Conservation (phyloP, 768 basidiomycete species). For the Cystobasidiopsis lactophilus region DNA sequence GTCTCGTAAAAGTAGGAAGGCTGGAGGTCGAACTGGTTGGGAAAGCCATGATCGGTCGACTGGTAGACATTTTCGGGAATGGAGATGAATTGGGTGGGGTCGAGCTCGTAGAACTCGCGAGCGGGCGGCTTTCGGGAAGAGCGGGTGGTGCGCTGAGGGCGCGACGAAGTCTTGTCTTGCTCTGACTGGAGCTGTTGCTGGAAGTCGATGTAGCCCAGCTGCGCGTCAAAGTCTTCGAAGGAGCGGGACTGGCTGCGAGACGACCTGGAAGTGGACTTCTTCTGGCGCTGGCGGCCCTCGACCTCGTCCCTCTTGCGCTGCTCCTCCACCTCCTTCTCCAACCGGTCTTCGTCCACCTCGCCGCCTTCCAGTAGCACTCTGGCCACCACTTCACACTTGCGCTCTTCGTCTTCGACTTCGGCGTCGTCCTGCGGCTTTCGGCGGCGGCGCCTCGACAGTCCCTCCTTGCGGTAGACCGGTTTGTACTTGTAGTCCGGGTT, state of each 20-base stretch:
- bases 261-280: not conserved
- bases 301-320: constrained; percentile 3
- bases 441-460: not conserved
- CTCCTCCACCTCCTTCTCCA: constrained; percentile 8
- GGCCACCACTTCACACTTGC: constrained; percentile 11
- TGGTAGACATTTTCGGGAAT: not conserved
- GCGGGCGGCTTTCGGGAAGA: not conserved
- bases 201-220: not conserved
- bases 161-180: not conserved
- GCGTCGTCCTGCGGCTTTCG: constrained; percentile 2
- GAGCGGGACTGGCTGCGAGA: not conserved
- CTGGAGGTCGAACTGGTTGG: not conserved
- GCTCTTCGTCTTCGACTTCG: not conserved
- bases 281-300: constrained; percentile 6
- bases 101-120: not conserved
- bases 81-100: too few relatives aligned
- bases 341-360: constrained; percentile 2
- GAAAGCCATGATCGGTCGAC: not conserved
- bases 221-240: not conserved
- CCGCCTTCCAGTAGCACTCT: constrained; percentile 9
- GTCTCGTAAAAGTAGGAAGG: not conserved
- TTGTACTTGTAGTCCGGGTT: constrained; percentile 15
- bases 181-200: not conserved
- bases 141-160: not conserved
- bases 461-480: constrained; percentile 4